phyloP scores from a whole-genome alignment of 2,329 filamentous ascomycete species.

The Colletotrichum liaoningense region DNA sequence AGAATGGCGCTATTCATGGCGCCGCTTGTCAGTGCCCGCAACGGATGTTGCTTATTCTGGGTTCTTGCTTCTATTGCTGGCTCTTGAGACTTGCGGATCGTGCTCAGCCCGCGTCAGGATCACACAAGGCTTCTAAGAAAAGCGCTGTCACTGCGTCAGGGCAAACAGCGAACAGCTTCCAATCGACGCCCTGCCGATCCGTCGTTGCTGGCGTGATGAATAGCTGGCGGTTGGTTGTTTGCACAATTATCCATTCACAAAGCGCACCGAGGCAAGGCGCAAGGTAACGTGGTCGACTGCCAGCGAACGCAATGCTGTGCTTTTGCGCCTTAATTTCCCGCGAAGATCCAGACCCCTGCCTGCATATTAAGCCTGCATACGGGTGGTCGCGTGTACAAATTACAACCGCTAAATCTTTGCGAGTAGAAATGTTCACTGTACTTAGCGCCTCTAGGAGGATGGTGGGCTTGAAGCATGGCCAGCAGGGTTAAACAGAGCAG shows the following conservation, averaged over 20 bases:
- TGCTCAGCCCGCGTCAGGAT: background rate
- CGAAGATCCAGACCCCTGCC: conserved; percentile 20
- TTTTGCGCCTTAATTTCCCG: conserved; percentile 37
- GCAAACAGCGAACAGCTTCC: conserved; percentile 4
- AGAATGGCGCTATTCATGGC: background rate
- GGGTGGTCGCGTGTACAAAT: background rate
- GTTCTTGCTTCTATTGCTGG: conserved; percentile 8
- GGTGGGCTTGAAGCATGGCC: conserved; percentile 2
- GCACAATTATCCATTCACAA: conserved; percentile 17
- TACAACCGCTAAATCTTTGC: accelerated
- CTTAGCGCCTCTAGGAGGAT: background rate
- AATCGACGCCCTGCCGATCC: conserved; percentile 22
- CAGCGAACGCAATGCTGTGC: conserved; percentile 31
- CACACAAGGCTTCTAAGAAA: conserved; percentile 23
- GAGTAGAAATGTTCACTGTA: background rate
- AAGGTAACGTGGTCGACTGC: conserved; percentile 17
- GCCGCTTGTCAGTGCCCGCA: background rate
- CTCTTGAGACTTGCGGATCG: background rate
- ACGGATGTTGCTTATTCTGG: background rate
- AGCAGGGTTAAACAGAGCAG: background rate
- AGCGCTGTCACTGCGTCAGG: conserved; percentile 31
- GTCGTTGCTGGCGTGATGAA: conserved; percentile 29
- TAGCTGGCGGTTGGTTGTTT: conserved; percentile 11
- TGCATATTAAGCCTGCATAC: background rate
- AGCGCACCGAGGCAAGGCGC: conserved; percentile 4